Conservation (phyloP, 1,284 basidiomycete species). For the Trichosporon sp. region DNA sequence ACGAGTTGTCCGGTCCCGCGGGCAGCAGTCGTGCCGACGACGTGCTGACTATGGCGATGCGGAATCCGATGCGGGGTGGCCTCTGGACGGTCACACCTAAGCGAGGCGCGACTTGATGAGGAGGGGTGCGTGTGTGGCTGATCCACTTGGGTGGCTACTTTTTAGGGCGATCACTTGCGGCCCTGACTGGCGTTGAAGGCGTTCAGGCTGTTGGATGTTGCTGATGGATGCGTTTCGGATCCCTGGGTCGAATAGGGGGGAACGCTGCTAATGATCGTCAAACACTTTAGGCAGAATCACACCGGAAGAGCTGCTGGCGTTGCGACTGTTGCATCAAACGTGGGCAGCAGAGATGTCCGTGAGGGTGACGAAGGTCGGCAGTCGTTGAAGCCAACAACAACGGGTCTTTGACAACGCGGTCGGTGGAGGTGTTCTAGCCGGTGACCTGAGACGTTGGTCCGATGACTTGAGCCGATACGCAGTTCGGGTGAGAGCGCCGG, state of each 20-base stretch:
- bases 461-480: neutral
- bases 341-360: neutral
- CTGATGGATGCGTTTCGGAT: conserved; percentile 2
- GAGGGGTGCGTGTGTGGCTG: conserved; percentile 2
- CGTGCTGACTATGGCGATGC: neutral
- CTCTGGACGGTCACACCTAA: neutral
- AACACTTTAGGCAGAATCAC: neutral
- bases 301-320: neutral
- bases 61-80: neutral
- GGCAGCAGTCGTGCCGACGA: neutral
- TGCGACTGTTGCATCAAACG: neutral
- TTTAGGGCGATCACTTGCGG: neutral
- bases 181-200: neutral
- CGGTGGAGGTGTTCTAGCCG: neutral
- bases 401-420: too few relatives aligned
- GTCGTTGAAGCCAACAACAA: neutral
- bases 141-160: conserved; percentile 8
- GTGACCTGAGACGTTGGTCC: too few relatives aligned
- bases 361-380: neutral
- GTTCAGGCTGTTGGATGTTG: neutral
- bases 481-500: neutral
- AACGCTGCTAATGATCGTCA: neutral
- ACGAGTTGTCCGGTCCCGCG: neutral
- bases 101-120: conserved; percentile 17
- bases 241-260: neutral